Conservation (phyloP, 495 filamentous ascomycete genomes). For the Neurospora sp. region DNA sequence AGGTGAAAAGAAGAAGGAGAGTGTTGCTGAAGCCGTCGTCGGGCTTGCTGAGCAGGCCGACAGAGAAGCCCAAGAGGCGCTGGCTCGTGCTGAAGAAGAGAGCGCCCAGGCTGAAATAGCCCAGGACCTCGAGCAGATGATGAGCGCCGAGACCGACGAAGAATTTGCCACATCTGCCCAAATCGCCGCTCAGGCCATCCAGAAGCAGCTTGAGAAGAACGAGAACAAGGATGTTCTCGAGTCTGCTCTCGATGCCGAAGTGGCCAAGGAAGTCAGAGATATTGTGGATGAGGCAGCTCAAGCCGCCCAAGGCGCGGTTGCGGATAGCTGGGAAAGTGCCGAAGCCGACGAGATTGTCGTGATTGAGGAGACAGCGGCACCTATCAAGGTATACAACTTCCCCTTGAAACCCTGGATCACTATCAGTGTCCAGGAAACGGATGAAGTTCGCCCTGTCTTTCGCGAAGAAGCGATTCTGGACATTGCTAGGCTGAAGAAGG, state of each 20-base stretch:
- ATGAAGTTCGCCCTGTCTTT: constrained; percentile 42
- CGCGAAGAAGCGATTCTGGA: constrained; percentile 68
- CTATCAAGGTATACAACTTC: constrained; percentile 82
- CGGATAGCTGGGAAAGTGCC: constrained; percentile 74
- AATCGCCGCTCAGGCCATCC: constrained; percentile 38
- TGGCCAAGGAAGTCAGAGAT: constrained; percentile 47
- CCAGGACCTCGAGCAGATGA: constrained; percentile 31
- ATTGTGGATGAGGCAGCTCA: constrained; percentile 47
- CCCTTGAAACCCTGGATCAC: constrained; percentile 92
- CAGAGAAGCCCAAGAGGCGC: constrained; percentile 55
- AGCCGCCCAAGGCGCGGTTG: constrained; percentile 33
- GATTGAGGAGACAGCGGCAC: constrained; percentile 52
- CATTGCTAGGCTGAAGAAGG: constrained; percentile 89
- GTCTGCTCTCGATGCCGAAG: constrained; percentile 35
- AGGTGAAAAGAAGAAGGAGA: constrained; percentile 43
- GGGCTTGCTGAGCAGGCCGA: constrained; percentile 59
- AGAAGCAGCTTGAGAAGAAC: constrained; percentile 47
- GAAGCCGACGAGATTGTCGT: constrained; percentile 59
- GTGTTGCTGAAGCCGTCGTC: constrained; percentile 59
- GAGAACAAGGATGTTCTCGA: constrained; percentile 42
- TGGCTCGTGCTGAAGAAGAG: constrained; percentile 46
- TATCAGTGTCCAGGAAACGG: constrained; percentile 47
- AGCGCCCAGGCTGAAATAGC: constrained; percentile 39
- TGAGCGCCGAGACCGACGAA: constrained; percentile 32
- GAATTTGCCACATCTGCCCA: constrained; percentile 36